Evolutionary conservation across 2,329 filamentous ascomycete species (phyloP), one percentile per base, ranked within the genome.

Genomic region (Sporothrix pallida): DNA sequence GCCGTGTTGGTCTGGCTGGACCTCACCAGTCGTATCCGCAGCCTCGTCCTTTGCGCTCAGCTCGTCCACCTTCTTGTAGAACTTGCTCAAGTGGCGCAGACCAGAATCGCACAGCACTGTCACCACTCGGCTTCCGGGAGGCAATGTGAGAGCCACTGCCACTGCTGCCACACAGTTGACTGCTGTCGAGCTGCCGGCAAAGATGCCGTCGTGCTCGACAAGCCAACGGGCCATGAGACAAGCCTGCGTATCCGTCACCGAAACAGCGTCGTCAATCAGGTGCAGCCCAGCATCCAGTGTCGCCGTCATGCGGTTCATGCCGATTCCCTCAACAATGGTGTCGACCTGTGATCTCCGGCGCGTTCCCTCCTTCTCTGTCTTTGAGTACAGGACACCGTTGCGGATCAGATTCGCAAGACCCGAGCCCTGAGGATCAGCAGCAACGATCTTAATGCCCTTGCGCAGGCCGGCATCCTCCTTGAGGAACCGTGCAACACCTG

Each of bases 141-240:
- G 88, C 75, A 95, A 83, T 58, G 84, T 84, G 80, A 90, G 86
- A 37, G 92, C 93, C 3, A 91, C 86, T 70, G 87, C 87, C 10
- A 93, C 90, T 26, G 93, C 92, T 4, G 92, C 93, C 58, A 93
- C 92, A 86, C 95, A 97, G 81, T 99, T 99, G 71, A 99, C 95
- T n/a, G 95, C 92, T 81, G 93, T 97, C 81, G 94, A 97, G 81
- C 95, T 97, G 9, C 96, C 97, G 56, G 95, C 87, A 79, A 99
- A 99, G 71, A 99, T 91, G 8, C 96, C 96, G 81, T 99, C 96
- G 76, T 95, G 92, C 83, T 98, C 95, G 9, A 98, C 95, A 56
- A 99, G 84, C 94, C 94, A 98, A 76, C 93, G 87, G n/a, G 95
- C 96, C 96, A 99, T 99, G 72, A 87, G 88, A 80, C 93, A 90